Conservation (phyloP, 441 rosid species). For the Mallotus repandus region DNA sequence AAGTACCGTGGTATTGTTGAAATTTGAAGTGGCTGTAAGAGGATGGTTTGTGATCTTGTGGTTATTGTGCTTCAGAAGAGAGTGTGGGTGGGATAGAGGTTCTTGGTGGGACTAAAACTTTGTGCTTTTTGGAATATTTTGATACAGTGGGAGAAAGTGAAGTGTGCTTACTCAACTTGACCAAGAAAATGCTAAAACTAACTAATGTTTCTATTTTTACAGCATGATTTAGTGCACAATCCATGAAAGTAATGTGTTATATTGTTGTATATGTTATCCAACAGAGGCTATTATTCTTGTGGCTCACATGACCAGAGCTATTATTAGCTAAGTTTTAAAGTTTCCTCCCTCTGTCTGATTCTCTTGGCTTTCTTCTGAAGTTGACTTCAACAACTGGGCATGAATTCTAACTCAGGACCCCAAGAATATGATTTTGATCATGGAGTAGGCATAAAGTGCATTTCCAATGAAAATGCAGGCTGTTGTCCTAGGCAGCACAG, state of each 20-base stretch:
- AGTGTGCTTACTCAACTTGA: background rate
- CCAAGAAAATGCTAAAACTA: background rate
- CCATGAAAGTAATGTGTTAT: background rate
- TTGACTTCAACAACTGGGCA: slow-evolving; percentile 2
- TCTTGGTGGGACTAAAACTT: slow-evolving; percentile 5
- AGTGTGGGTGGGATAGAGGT: background rate
- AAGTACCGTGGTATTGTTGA: slow-evolving; percentile 1
- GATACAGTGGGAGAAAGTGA: background rate
- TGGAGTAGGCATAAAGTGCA: background rate
- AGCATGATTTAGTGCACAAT: background rate
- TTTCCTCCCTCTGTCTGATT: background rate
- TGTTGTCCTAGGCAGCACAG: no score
- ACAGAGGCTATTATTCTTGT: slow-evolving; percentile 3
- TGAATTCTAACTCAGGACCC: background rate
- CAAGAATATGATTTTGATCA: background rate
- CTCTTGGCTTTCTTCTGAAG: background rate
- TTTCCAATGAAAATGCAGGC: background rate
- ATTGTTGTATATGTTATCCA: background rate
- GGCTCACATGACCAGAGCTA: background rate
- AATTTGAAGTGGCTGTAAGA: slow-evolving; percentile 2
- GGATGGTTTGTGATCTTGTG: slow-evolving; percentile 20
- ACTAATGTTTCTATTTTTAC: background rate
- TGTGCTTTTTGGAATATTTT: slow-evolving; percentile 15
- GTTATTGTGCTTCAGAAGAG: slow-evolving; percentile 10
- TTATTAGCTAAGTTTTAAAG: background rate